Conservation (phyloP, 108 stramenopile species). For the Pseudonitzschia multistriata region DNA sequence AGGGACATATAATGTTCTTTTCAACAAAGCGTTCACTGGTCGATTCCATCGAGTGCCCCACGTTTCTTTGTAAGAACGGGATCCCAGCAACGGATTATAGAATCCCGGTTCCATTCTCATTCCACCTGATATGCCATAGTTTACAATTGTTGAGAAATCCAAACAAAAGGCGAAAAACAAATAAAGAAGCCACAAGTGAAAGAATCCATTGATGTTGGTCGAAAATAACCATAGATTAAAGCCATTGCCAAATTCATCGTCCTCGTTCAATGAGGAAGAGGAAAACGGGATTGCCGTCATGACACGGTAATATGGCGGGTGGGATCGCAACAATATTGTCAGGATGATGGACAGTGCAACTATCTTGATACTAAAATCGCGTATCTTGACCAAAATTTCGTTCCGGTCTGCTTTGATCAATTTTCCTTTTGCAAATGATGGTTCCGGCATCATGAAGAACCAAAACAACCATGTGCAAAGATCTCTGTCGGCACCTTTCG, state of each 20-base stretch:
- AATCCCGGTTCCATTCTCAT: conserved; percentile 26
- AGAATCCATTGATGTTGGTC: conserved; percentile 14
- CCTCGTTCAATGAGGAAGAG: neutral
- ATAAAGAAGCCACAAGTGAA: conserved; percentile 41
- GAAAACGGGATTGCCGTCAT: neutral
- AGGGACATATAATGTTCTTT: conserved; percentile 40
- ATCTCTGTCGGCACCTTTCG: conserved; percentile 22
- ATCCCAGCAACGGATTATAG: conserved; percentile 30
- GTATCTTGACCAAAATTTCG: conserved; percentile 5
- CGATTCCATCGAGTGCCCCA: conserved; percentile 45
- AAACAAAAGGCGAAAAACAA: conserved; percentile 23
- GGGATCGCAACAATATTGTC: conserved; percentile 5
- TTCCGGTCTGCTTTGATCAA: neutral
- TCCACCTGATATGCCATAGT: neutral
- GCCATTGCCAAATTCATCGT: neutral
- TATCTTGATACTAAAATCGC: conserved; percentile 9
- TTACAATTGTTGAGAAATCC: conserved; percentile 23
- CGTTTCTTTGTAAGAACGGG: conserved; percentile 28
- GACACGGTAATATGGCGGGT: neutral
- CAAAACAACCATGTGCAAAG: conserved; percentile 28
- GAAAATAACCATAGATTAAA: neutral
- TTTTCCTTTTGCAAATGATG: conserved; percentile 32
- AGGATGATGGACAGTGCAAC: conserved; percentile 14
- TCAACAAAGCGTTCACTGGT: conserved; percentile 30
- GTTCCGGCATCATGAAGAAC: conserved; percentile 38